Base-by-base conservation (phyloP, 805 yeast genomes). In the Wickerhamiella vanderwaltii region DNA sequence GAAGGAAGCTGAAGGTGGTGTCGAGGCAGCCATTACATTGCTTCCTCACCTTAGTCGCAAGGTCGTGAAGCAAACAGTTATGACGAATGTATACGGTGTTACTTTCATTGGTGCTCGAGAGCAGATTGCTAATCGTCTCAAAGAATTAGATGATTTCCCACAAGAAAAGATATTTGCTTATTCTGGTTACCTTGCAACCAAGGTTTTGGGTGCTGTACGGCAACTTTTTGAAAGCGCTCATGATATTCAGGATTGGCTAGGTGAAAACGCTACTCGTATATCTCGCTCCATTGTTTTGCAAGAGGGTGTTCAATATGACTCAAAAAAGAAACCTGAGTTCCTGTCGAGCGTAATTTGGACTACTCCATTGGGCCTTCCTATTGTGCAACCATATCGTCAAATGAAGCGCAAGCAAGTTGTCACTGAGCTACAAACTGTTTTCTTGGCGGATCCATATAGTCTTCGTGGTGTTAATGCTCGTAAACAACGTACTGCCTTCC, bases 41-140 rank as follows among this genome's bases (percentile, higher is more conserved):
- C 65, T 70, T 43, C 81, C 77, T 39, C 71, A 75, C 46, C 72
- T 88, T 44, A 71, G 78, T 15, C 72, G 98, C 52, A 88, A 88
- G 57, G 79, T 91, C 35, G 95, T 91, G 28, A 88, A 88, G 57
- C 98, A 88, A 59, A 85, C 98, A 0, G 97, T 88, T 19, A 88
- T 88, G 98, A 88, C 98, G 0, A 87, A 86, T 54, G 98, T 88
- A 28, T 88, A 88, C 57, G 98, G 98, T 53, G 98, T 88, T 9
- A 88, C 98, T 0, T 85, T 73, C 56, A 72, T 84, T 47, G 98
- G 98, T 13, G 98, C 97, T 0, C 74, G 84, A 13, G 79, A 77
- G 3, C 98, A 88, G 62, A 85, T 88, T 54, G 73, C 75, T 44
- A 81, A 78, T 54, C 87, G 87, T 56, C 63, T 88, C 43, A 72